Base-by-base conservation (phyloP, 2,329 filamentous ascomycete genomes). In the Calcarisporium arbuscula region DNA sequence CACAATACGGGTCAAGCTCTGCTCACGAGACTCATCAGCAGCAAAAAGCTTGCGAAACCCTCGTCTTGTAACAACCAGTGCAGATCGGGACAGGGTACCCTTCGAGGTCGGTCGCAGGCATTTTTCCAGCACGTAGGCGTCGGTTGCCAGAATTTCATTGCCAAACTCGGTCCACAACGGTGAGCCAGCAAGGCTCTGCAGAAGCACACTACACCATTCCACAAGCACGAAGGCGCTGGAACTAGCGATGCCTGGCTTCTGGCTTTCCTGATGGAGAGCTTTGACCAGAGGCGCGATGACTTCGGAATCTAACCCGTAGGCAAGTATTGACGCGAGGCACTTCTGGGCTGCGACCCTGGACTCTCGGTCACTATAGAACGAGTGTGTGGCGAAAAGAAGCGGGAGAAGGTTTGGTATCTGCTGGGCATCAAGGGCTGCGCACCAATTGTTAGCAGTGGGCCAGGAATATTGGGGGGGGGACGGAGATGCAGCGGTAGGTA, bases 211-310 rank as follows among this genome's bases (percentile, higher is more conserved):
- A 58, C 80, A 87, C 90, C 90, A 98, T 58, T 95, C 86, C 11
- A 92, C 72, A 47, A 98, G 68, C 31, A 94, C 86, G 55, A 95
- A 94, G 5, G 88, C 85, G 59, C 80, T 94, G 28, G 74, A 77
- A 12, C 83, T 66, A 20, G 90, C 86, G 49, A 96, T 80, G 43
- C 78, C 80, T 14, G 73, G 65, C 57, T 94, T 95, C 43, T 75
- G 70, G 11, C 81, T 76, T 60, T 98, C 90, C 20, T 70, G 64
- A 41, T 80, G 76, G 39, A 95, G 59, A 32, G 74, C 74, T 28
- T 72, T 68, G 28, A 87, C 71, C 38, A 95, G 74, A 2, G 72
- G 67, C 25, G 75, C 65, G 31, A 92, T 62, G 18, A 74, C 60
- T 25, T 79, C 70, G 17, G 51, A 38, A 31, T 82, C 68, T 14